Conservation (phyloP, 2,329 filamentous ascomycete species). For the Pseudogymnoascus destructans region DNA sequence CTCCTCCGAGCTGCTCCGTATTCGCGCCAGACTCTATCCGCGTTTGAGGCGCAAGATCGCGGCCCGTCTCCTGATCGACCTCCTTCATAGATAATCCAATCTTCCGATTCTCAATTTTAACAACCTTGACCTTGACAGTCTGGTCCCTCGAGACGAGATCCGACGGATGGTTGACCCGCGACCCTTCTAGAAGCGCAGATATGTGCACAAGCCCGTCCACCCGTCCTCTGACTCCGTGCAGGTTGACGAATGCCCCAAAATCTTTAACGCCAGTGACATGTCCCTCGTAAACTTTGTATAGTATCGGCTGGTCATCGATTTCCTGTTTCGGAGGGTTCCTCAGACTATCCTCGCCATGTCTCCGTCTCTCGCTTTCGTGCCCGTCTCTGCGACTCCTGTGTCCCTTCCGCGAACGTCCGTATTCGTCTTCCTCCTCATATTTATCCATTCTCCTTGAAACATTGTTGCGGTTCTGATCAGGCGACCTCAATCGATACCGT, state of each 20-base stretch:
- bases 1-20: constrained; percentile 65
- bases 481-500: constrained; percentile 38
- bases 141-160: constrained; percentile 74
- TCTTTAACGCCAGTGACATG: constrained; percentile 87
- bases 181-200: constrained; percentile 72
- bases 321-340: constrained; percentile 55
- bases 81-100: constrained; percentile 95
- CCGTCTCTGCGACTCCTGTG: constrained; percentile 24
- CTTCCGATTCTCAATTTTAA: constrained; percentile 67
- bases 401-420: constrained; percentile 35
- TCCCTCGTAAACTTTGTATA: constrained; percentile 83
- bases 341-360: constrained; percentile 42
- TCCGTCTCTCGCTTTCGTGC: constrained; percentile 30
- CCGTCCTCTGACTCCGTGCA: constrained; percentile 76
- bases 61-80: constrained; percentile 78
- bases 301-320: constrained; percentile 65
- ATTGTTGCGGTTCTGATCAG: constrained; percentile 27
- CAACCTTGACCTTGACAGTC: constrained; percentile 81
- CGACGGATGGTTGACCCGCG: constrained; percentile 80
- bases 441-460: constrained; percentile 32
- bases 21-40: constrained; percentile 84
- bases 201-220: constrained; percentile 91
- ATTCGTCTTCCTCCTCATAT: constrained; percentile 46
- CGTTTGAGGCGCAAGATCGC: constrained; percentile 66
- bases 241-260: constrained; percentile 88